Evolutionary conservation across 1,284 basidiomycete genomes (phyloP).

Genomic region (Bondarzewia mesenterica): DNA sequence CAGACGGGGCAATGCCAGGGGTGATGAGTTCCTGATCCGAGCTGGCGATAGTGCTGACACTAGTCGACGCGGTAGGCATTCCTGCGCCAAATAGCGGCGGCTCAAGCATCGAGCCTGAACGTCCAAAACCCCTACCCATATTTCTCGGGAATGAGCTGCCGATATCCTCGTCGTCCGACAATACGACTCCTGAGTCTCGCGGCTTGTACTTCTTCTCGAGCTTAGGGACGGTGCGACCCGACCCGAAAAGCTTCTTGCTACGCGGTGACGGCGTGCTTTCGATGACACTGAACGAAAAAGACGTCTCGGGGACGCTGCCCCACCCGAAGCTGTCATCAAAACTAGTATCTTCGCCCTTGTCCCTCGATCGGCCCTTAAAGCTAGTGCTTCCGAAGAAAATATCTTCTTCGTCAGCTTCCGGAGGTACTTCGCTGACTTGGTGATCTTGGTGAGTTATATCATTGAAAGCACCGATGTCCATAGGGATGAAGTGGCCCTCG

Average conservation of each 20-base stretch:
- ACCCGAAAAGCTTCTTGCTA: constrained; percentile 27
- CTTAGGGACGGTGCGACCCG: constrained; percentile 18
- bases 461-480: constrained; percentile 7
- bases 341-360: background rate
- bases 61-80: constrained; percentile 51
- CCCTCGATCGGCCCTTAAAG: constrained; percentile 6
- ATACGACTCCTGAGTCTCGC: constrained; percentile 56
- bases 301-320: constrained; percentile 22
- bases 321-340: constrained; percentile 15
- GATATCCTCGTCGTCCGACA: constrained; percentile 53
- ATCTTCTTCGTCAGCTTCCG: constrained; percentile 42
- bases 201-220: constrained; percentile 61
- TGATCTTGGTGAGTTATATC: background rate
- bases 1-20: constrained; percentile 47
- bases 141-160: constrained; percentile 11
- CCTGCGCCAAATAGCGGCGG: constrained; percentile 14
- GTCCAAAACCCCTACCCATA: constrained; percentile 15
- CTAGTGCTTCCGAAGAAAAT: constrained; percentile 42
- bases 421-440: background rate
- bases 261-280: constrained; percentile 51
- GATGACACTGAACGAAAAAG: constrained; percentile 49
- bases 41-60: constrained; percentile 48
- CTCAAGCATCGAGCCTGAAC: constrained; percentile 25
- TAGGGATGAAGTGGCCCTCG: constrained; percentile 15
- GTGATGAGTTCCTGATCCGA: constrained; percentile 57